phyloP scores from a whole-genome alignment of 768 basidiomycete species.

The Candolleomyces eurysporus region DNA sequence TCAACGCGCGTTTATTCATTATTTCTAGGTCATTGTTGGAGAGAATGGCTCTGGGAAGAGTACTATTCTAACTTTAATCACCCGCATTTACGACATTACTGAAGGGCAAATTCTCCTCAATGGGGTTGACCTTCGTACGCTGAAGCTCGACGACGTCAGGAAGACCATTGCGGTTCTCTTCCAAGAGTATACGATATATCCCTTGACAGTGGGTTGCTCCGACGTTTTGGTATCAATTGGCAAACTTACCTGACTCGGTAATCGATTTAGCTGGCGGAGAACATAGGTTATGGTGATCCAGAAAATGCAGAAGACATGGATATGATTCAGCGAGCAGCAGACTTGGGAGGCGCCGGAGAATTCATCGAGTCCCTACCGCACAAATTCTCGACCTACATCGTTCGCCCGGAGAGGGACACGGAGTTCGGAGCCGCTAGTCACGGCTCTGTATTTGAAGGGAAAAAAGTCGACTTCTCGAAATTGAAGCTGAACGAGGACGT shows the following conservation, averaged over 20 bases:
- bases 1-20: background rate
- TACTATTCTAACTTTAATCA: slow-evolving; percentile 72
- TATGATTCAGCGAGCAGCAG: slow-evolving; percentile 61
- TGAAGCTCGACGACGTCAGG: slow-evolving; percentile 63
- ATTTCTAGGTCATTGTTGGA: slow-evolving; percentile 67
- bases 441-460: background rate
- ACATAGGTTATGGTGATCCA: slow-evolving; percentile 75
- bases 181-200: slow-evolving; percentile 81
- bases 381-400: background rate
- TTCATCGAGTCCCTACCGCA: slow-evolving; percentile 39
- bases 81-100: slow-evolving; percentile 65
- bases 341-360: slow-evolving; percentile 65
- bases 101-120: slow-evolving; percentile 71
- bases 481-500: background rate
- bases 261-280: slow-evolving; percentile 60
- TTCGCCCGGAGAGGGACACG: background rate
- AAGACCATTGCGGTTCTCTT: slow-evolving; percentile 70
- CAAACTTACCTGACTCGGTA: background rate
- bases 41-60: slow-evolving; percentile 80
- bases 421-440: too few relatives aligned
- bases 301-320: slow-evolving; percentile 48
- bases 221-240: background rate
- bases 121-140: slow-evolving; percentile 54
- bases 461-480: background rate
- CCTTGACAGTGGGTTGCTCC: slow-evolving; percentile 55